Evolutionary conservation across 208 protist species (phyloP).

Genomic region (Herpetomonas samuelpessoai): DNA sequence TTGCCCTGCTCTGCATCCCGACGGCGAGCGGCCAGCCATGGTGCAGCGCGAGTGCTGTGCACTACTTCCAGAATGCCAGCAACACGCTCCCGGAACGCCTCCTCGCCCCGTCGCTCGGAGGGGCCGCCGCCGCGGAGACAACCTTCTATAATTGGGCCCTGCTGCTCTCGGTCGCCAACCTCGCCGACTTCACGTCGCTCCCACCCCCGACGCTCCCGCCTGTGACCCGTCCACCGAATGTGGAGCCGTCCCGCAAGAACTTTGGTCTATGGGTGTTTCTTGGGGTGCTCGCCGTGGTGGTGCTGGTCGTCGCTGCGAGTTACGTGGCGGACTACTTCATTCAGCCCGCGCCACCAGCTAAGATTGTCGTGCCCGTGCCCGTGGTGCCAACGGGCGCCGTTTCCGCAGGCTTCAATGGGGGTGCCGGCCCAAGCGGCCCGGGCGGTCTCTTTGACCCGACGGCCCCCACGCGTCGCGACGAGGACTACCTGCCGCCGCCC

Average conservation of each 20-base stretch:
- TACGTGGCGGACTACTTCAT: conserved; percentile 59
- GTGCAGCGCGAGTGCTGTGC: conserved; percentile 16
- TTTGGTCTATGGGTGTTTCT: conserved; percentile 31
- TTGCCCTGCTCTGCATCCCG: conserved; percentile 33
- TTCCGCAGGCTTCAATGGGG: neutral
- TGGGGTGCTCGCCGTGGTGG: conserved; percentile 35
- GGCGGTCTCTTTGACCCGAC: too few species aligned
- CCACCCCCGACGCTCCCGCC: neutral
- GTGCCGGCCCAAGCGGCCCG: neutral
- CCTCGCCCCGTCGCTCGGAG: too few species aligned
- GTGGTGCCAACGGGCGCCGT: neutral
- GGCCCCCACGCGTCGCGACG: too few species aligned
- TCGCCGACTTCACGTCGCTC: conserved; percentile 6
- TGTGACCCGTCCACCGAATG: neutral
- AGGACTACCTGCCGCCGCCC: neutral
- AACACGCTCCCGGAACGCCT: neutral
- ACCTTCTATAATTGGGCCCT: conserved; percentile 9
- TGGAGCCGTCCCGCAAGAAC: conserved; percentile 1
- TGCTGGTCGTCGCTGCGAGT: conserved; percentile 29
- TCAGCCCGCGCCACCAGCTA: conserved; percentile 43
- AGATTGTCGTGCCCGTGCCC: conserved; percentile 28
- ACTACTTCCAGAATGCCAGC: conserved; percentile 12
- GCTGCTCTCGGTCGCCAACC: conserved; percentile 9
- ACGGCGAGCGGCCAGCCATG: conserved; percentile 4
- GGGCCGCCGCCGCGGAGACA: conserved; percentile 13